Base-by-base conservation (phyloP, 2,329 filamentous ascomycete genomes). In the Dothideomycetes sp. region DNA sequence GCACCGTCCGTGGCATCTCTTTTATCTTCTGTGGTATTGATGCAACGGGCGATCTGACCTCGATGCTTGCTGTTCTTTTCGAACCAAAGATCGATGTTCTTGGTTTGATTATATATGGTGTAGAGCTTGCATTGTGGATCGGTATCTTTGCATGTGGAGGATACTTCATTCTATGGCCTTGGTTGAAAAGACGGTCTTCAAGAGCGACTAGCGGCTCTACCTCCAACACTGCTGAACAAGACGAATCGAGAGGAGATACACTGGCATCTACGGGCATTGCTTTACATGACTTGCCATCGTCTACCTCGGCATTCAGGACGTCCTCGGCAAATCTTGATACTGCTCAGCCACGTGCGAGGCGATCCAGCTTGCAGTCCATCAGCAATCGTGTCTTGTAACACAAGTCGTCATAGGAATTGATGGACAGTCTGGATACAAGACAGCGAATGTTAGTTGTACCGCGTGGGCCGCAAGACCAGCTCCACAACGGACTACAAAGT, bases 21-120 rank as follows among this genome's bases (percentile, higher is more conserved):
- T 84, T 84, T 55, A 61, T 82, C 2, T 85, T 85, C 47, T 78
- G 82, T 0, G 75, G 65, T 2, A 79, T 84, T 32, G 80, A 84
- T 56, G 80, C 79, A 0, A 65, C 75, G 1, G 80, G 80, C 0
- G 80, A 84, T 53, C 53, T 84, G 3, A 78, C 78, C 39, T 83
- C 78, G 0, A 60, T 84, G 0, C 53, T 79, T 3, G 80, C 79
- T 1, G 63, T 84, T 12, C 60, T 80, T 31, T 82, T 80, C 46
- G 70, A 81, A 52, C 64, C 66, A 0, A 59, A 61, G 14, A 50
- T 79, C 3, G 73, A 82, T 49, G 52, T 79, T 1, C 57, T 81
- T 0, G 80, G 79, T 0, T 67, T 84, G 44, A 67, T 77, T 1
- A 81, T 83, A 12, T 84, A 84, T 52, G 75, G 70, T 1, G 73